A percentile compares a stretch with the other conserved stretches of the same genome.
Evolutionary conservation across 2,329 filamentous ascomycete species (phyloP).

Genomic region (Fusarium sp.): DNA sequence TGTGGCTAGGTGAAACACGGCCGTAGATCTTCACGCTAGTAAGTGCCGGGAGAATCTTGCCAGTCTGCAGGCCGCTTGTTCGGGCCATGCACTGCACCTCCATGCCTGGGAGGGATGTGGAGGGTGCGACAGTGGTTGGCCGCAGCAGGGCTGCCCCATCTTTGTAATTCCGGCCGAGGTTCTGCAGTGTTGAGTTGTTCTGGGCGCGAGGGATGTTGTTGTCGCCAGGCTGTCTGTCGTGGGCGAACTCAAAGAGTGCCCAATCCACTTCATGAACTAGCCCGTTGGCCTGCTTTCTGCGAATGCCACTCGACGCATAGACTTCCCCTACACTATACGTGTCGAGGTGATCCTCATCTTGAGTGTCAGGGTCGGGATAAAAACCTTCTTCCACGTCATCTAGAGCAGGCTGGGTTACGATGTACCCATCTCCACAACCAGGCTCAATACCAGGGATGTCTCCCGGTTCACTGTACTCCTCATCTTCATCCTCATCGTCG

Average conservation of each 20-base stretch:
- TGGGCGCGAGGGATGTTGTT: slow-evolving; percentile 75
- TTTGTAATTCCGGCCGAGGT: slow-evolving; percentile 17
- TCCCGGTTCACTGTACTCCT: slow-evolving; percentile 73
- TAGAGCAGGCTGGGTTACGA: slow-evolving; percentile 92
- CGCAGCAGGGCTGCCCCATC: slow-evolving; percentile 58
- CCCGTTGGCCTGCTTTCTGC: slow-evolving; percentile 79
- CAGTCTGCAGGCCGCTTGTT: slow-evolving; percentile 86
- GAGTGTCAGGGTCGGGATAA: slow-evolving; percentile 79
- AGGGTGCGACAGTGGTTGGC: slow-evolving; percentile 73
- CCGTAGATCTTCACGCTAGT: slow-evolving; percentile 91
- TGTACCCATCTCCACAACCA: slow-evolving; percentile 82
- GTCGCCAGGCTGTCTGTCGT: slow-evolving; percentile 77
- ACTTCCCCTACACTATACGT: slow-evolving; percentile 87
- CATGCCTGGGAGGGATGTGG: slow-evolving; percentile 77
- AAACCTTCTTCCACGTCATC: slow-evolving; percentile 89
- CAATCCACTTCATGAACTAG: slow-evolving; percentile 95
- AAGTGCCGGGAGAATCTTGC: slow-evolving; percentile 83
- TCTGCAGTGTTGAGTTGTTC: slow-evolving; percentile 25
- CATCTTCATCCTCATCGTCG: slow-evolving; percentile 68
- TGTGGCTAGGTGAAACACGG: slow-evolving; percentile 84
- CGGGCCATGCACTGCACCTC: slow-evolving; percentile 91
- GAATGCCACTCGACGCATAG: slow-evolving; percentile 91
- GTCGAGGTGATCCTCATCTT: slow-evolving; percentile 87
- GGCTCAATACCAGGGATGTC: slow-evolving; percentile 85
- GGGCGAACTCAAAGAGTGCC: slow-evolving; percentile 88